Evolutionary conservation across 2,329 filamentous ascomycete species (phyloP), one percentile per base, ranked within the genome.

Genomic region (Colletotrichum tanaceti): DNA sequence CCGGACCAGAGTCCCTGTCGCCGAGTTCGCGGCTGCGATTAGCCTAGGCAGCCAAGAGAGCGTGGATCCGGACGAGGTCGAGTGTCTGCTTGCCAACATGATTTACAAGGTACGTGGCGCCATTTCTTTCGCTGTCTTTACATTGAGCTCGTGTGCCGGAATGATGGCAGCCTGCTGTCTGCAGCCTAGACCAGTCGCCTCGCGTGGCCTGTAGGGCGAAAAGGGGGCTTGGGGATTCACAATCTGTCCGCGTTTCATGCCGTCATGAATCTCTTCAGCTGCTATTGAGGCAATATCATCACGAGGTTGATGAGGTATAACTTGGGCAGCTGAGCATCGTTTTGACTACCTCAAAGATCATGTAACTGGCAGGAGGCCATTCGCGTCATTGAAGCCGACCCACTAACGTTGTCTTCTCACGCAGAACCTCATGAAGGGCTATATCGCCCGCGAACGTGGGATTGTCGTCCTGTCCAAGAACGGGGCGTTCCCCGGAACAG

Each of bases 341-440:
- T 39, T n/a, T 18, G 20, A 9, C 35, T 43, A 22, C 22, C 6
- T 35, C 11, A 16, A 49, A 22, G 24, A 13, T 22, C 28, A 7
- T 50, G 7, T 38, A 22, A 58, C 62, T 55, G 44, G 44, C 44
- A 41, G 16, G 39, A 10, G 4, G 18, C 20, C 39, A n/a, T 49
- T 18, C 24, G n/a, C 28, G 44, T 63, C 52, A 16, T 57, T 46
- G 49, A 46, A 67, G 5, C 54, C 78, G 75, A 79, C 68, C 79
- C 74, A 78, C 78, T 80, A 71, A 80, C 65, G 24, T n/a, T 14
- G 2, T 20, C 67, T 32, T 57, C 53, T n/a, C 70, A 67, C 63
- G 32, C 70, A 97, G 93, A 92, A 92, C 68, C 85, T 96, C 28
- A 97, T 99, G 93, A 99, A 98, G 81, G 96, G 97, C 47, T 99